phyloP scores from a whole-genome alignment of 352 stramenopile species.

The Globisporangium camurandrum region DNA sequence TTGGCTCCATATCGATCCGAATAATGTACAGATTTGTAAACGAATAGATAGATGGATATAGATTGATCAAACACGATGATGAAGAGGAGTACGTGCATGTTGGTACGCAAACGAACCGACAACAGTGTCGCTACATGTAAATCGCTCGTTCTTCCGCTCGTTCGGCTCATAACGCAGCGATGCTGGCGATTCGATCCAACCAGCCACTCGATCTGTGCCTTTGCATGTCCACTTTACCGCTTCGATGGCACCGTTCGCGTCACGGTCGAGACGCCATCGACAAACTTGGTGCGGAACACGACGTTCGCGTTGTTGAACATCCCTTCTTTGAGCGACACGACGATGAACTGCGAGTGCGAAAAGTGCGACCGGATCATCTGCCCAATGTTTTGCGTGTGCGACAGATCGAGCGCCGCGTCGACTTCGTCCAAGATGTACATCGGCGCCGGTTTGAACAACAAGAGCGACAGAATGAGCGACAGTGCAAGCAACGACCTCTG shows the following conservation, averaged over 20 bases:
- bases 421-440: slow-evolving; percentile 99
- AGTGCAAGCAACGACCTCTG: slow-evolving; percentile 99
- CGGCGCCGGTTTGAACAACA: slow-evolving; percentile 98
- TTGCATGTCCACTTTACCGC: too few relatives aligned
- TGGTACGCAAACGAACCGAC: too few relatives aligned
- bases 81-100: too few relatives aligned
- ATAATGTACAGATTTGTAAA: too few relatives aligned
- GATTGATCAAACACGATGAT: too few relatives aligned
- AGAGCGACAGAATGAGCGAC: slow-evolving; percentile 96
- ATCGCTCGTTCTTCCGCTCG: too few relatives aligned
- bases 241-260: slow-evolving; percentile 85
- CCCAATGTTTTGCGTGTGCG: slow-evolving; percentile 99
- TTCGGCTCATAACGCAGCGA: too few relatives aligned
- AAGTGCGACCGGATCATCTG: slow-evolving; percentile 99
- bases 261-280: slow-evolving; percentile 99
- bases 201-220: too few relatives aligned
- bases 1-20: too few relatives aligned
- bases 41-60: too few relatives aligned
- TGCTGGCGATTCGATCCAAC: too few relatives aligned
- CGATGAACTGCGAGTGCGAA: slow-evolving; percentile 99
- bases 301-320: slow-evolving; percentile 99
- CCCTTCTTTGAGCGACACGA: slow-evolving; percentile 99
- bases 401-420: slow-evolving; percentile 98
- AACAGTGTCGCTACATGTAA: too few relatives aligned
- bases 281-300: slow-evolving; percentile 99